Percentiles rank a stretch among this genome's conserved stretches.
Conservation (phyloP, 179 eudicot genomes). For the Nepenthes alata region DNA sequence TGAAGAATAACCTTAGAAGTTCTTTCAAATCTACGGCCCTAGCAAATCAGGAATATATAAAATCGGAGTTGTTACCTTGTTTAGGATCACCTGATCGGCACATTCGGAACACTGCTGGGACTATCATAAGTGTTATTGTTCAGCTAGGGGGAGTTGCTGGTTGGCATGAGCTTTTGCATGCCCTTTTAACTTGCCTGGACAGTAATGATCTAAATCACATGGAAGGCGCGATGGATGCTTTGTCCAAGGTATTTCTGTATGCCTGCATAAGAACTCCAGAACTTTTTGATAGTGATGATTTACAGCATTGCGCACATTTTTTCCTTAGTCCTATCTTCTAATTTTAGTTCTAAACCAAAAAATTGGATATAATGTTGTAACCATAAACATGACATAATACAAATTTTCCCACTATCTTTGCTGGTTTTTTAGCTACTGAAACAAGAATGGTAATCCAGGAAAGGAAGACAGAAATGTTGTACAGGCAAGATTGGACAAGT, state of each 20-base stretch:
- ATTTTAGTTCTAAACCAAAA: too few relatives aligned
- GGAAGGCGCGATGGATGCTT: slow-evolving; percentile 99
- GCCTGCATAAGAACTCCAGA: neutral
- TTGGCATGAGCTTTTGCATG: slow-evolving; percentile 77
- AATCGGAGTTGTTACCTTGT: slow-evolving; percentile 70
- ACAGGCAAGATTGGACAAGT: too few relatives aligned
- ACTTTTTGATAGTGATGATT: neutral
- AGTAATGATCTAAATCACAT: slow-evolving; percentile 65
- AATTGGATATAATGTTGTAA: too few relatives aligned
- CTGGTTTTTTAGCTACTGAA: too few relatives aligned
- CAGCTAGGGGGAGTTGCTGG: slow-evolving; percentile 69
- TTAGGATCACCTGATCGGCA: slow-evolving; percentile 74
- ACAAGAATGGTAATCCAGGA: too few relatives aligned
- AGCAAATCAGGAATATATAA: slow-evolving; percentile 63
- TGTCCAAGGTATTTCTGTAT: slow-evolving; percentile 59
- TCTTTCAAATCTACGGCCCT: slow-evolving; percentile 51
- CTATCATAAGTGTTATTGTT: slow-evolving; percentile 67
- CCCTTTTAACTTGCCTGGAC: slow-evolving; percentile 66
- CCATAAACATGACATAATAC: too few relatives aligned
- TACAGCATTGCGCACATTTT: too few relatives aligned
- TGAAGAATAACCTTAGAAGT: slow-evolving; percentile 78
- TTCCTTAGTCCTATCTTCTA: too few relatives aligned
- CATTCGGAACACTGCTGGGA: slow-evolving; percentile 81
- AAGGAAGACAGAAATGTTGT: too few relatives aligned
- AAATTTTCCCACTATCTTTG: too few relatives aligned